Evolutionary conservation across 1,284 basidiomycete species (phyloP).

Genomic region (Rhodotorula sp.): DNA sequence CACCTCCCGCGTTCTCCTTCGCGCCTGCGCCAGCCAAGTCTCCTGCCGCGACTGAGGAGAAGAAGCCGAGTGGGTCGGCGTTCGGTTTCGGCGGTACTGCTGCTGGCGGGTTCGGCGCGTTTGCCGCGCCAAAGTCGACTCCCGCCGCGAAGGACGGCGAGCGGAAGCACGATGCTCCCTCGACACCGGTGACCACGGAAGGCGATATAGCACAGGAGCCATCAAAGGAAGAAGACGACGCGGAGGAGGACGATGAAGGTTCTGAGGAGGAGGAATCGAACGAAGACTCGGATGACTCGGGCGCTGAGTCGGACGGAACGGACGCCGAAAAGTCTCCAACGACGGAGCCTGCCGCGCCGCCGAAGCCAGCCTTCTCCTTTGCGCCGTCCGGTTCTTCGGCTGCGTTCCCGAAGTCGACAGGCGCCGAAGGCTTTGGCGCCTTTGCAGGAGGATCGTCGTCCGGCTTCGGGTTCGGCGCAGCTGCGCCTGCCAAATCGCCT

Average conservation of each 20-base stretch:
- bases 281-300: not conserved
- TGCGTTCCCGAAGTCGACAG: slow-evolving; percentile 14
- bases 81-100: slow-evolving; percentile 1
- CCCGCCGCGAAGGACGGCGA: not conserved
- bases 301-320: not conserved
- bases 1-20: not conserved
- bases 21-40: not conserved
- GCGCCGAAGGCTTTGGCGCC: slow-evolving; percentile 22
- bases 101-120: not conserved
- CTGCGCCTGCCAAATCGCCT: not conserved
- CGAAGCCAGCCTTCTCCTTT: slow-evolving; percentile 27
- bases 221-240: not conserved
- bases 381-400: not conserved
- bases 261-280: not conserved
- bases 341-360: not conserved
- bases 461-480: slow-evolving; percentile 11
- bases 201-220: too few relatives aligned
- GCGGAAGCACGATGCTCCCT: not conserved
- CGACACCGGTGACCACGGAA: too few relatives aligned
- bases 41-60: not conserved
- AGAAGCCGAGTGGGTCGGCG: not conserved
- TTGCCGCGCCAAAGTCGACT: not conserved
- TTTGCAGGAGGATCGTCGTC: slow-evolving; percentile 13
- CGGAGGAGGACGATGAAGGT: not conserved
- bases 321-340: not conserved